These are phyloP conservation scores for Urtica urens DNA, from an alignment of 306 rosid genomes.

Conservation along the genomic window DNA sequence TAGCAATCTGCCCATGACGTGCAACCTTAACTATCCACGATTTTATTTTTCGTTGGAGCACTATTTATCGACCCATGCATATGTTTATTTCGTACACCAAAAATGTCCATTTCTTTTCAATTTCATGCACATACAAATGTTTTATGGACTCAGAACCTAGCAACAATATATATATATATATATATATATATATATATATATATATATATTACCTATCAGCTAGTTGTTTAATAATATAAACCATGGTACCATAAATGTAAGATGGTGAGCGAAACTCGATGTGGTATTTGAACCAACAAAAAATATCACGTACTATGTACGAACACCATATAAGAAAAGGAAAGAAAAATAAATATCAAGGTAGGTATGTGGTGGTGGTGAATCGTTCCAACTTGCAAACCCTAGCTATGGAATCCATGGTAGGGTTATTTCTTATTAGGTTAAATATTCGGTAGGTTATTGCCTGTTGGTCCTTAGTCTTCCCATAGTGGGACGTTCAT, in stretches of 20 bases:
- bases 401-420: conserved; percentile 5
- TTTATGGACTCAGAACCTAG: no score
- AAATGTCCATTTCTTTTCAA: neutral
- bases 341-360: neutral
- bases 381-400: neutral
- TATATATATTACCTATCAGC: neutral
- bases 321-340: neutral
- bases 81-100: neutral
- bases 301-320: conserved; percentile 1
- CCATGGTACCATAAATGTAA: neutral
- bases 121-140: no score
- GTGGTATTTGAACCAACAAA: neutral
- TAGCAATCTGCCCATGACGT: neutral
- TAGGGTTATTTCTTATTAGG: neutral
- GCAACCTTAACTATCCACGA: neutral
- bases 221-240: neutral
- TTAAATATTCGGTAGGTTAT: conserved; percentile 3
- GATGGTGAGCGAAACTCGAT: neutral
- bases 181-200: no score
- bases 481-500: conserved; percentile 1
- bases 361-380: neutral
- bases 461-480: neutral
- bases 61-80: neutral
- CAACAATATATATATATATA: no score
- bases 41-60: neutral